These are phyloP conservation scores for Hansenula sp. DNA, from an alignment of 1,139 yeast species.

Conservation along the genomic window DNA sequence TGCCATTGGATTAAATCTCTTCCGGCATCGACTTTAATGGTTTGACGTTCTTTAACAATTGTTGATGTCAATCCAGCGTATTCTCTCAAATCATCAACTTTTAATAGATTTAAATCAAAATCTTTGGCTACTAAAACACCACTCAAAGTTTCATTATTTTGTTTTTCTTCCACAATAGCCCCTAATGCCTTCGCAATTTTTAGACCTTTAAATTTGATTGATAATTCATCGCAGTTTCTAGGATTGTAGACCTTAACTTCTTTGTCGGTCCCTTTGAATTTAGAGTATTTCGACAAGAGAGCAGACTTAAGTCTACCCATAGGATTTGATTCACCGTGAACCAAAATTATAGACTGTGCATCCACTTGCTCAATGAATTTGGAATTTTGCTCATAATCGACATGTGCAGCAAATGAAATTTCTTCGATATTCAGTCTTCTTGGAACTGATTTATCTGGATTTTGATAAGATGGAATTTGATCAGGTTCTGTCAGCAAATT, in stretches of 20 bases:
- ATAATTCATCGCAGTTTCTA: slow-evolving; percentile 79
- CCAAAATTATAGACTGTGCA: slow-evolving; percentile 80
- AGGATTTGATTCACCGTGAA: slow-evolving; percentile 97
- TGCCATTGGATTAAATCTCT: slow-evolving; percentile 83
- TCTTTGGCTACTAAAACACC: slow-evolving; percentile 92
- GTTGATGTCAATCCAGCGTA: slow-evolving; percentile 86
- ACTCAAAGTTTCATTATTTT: slow-evolving; percentile 43
- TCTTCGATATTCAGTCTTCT: slow-evolving; percentile 89
- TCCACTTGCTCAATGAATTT: slow-evolving; percentile 85
- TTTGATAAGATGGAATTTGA: slow-evolving; percentile 73
- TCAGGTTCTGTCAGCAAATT: slow-evolving; percentile 82
- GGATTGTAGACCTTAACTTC: slow-evolving; percentile 95
- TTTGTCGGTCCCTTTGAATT: slow-evolving; percentile 77
- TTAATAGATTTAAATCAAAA: slow-evolving; percentile 78
- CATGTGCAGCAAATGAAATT: slow-evolving; percentile 97
- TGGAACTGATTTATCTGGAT: slow-evolving; percentile 81
- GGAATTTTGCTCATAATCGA: slow-evolving; percentile 89
- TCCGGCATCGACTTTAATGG: slow-evolving; percentile 74
- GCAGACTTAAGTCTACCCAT: slow-evolving; percentile 98
- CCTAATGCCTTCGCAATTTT: slow-evolving; percentile 88
- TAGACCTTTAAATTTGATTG: slow-evolving; percentile 73
- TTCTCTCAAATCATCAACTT: slow-evolving; percentile 83
- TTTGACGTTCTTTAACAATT: slow-evolving; percentile 76
- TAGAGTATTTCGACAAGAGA: slow-evolving; percentile 76
- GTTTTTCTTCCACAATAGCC: slow-evolving; percentile 51